Evolutionary conservation across 2,329 filamentous ascomycete genomes (phyloP).

Genomic region (Ophiostoma piceae): DNA sequence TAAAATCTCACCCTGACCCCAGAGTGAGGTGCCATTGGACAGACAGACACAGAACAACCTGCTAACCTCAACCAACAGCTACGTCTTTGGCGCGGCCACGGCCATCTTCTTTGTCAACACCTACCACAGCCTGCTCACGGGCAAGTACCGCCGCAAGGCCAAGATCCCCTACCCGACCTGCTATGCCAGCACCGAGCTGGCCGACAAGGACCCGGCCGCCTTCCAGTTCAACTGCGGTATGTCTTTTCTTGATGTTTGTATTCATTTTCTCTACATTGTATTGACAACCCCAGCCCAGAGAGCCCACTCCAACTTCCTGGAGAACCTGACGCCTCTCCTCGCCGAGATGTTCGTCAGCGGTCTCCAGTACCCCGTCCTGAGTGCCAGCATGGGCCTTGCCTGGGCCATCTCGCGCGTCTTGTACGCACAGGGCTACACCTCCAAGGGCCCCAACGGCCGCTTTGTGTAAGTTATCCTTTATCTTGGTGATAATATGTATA

Average conservation of each 20-base stretch:
- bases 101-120: slow-evolving; percentile 55
- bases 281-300: slow-evolving; percentile 44
- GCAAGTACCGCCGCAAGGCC: slow-evolving; percentile 46
- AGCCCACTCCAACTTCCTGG: slow-evolving; percentile 58
- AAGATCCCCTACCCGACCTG: slow-evolving; percentile 52
- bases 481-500: no score
- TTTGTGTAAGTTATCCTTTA: slow-evolving; percentile 32
- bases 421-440: slow-evolving; percentile 54
- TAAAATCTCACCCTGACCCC: neutral
- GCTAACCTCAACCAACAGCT: slow-evolving; percentile 40
- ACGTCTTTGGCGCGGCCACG: slow-evolving; percentile 54
- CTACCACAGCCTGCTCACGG: slow-evolving; percentile 47
- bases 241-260: neutral
- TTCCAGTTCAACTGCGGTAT: slow-evolving; percentile 59
- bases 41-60: neutral
- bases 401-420: slow-evolving; percentile 51
- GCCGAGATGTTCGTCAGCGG: slow-evolving; percentile 52
- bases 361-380: slow-evolving; percentile 47
- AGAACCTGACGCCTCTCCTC: slow-evolving; percentile 53
- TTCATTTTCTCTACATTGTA: neutral
- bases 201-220: slow-evolving; percentile 50
- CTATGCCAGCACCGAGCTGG: slow-evolving; percentile 52
- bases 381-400: slow-evolving; percentile 45
- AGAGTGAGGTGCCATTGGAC: neutral
- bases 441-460: slow-evolving; percentile 44